Evolutionary conservation across 495 filamentous ascomycete genomes (phyloP).

Genomic region (Acidomyces sp.): DNA sequence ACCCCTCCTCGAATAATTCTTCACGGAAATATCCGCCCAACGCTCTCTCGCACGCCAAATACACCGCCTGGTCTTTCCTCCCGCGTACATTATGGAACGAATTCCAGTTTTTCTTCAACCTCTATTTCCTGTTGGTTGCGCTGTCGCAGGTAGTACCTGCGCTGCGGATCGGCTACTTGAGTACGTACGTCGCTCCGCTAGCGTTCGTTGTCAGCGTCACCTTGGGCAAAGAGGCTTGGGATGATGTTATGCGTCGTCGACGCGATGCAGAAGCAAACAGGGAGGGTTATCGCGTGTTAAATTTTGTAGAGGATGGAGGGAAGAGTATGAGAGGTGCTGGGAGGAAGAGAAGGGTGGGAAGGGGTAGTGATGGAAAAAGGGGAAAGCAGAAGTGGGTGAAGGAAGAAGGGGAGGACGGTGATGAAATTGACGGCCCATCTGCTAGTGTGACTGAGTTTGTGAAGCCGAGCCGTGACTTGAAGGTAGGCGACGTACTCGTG

Average conservation of each 20-base stretch:
- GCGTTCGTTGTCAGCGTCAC: constrained; percentile 86
- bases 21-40: constrained; percentile 62
- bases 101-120: constrained; percentile 99
- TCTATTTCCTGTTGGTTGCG: constrained; percentile 93
- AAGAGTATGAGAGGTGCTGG: not conserved
- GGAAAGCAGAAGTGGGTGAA: constrained; percentile 16
- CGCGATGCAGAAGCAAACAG: constrained; percentile 91
- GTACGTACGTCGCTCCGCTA: constrained; percentile 85
- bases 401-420: constrained; percentile 19
- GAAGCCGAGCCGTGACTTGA: constrained; percentile 77
- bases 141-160: constrained; percentile 83
- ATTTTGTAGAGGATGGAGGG: constrained; percentile 37
- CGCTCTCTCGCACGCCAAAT: constrained; percentile 91
- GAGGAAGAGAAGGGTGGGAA: constrained; percentile 16
- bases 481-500: constrained; percentile 88
- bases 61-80: constrained; percentile 89
- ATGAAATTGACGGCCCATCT: constrained; percentile 33
- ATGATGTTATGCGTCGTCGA: constrained; percentile 75
- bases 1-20: constrained; percentile 30
- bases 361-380: constrained; percentile 13
- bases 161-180: constrained; percentile 83
- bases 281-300: constrained; percentile 72
- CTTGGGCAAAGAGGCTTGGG: constrained; percentile 86
- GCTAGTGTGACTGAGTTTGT: constrained; percentile 46
- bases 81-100: constrained; percentile 94